A percentile compares a stretch with the other conserved stretches of the same genome.
These are phyloP conservation scores for Fraxinus albicans DNA, from an alignment of 305 asterid genomes.

Conservation along the genomic window DNA sequence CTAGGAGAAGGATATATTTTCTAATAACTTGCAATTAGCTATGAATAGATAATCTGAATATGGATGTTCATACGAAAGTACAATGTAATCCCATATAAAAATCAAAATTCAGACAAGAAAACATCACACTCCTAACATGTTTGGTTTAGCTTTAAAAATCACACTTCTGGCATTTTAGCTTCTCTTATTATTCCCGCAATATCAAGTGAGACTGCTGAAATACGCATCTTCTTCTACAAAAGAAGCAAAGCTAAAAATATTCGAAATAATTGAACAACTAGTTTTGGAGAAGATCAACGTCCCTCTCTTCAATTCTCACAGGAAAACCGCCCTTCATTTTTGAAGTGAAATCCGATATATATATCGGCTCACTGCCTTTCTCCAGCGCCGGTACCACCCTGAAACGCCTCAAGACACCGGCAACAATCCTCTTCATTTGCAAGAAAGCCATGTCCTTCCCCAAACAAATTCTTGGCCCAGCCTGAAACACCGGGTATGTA, in stretches of 20 bases:
- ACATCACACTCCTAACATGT: no score
- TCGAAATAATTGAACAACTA: not conserved
- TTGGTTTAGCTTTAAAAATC: no score
- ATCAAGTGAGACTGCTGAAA: not conserved
- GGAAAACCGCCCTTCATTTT: conserved; percentile 59
- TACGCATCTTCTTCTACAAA: not conserved
- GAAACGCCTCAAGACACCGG: conserved; percentile 44
- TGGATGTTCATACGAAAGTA: not conserved
- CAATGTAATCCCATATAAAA: not conserved
- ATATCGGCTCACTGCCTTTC: conserved; percentile 37
- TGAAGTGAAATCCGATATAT: conserved; percentile 31
- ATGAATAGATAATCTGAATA: not conserved
- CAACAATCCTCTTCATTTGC: conserved; percentile 62
- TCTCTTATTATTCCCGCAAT: no score
- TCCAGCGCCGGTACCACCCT: conserved; percentile 46
- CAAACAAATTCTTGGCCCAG: conserved; percentile 62
- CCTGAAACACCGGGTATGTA: conserved; percentile 59
- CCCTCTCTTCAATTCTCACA: conserved; percentile 42
- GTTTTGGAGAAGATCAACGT: not conserved
- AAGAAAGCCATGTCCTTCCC: conserved; percentile 70
- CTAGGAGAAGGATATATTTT: no score
- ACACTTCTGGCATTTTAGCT: no score
- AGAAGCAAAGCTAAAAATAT: not conserved
- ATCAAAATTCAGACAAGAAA: not conserved
- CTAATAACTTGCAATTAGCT: not conserved